Percentiles rank a stretch among this genome's conserved stretches.
Conservation (phyloP, 208 protist genomes). For the Leptomonas seymouri region DNA sequence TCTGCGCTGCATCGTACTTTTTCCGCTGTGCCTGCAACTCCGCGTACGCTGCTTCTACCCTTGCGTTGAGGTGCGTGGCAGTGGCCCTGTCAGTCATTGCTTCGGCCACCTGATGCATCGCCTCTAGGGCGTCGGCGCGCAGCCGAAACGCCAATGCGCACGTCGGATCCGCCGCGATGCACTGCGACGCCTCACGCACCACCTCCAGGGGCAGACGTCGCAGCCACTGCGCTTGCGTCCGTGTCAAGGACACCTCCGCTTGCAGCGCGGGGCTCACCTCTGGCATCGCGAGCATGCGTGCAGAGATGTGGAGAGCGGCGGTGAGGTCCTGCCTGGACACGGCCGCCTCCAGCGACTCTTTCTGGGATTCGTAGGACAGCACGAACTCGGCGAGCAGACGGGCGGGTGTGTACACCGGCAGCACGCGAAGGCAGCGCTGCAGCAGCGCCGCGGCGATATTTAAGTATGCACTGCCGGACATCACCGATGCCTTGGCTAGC, state of each 20-base stretch:
- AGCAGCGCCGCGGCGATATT: constrained; percentile 74
- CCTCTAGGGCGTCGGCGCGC: constrained; percentile 47
- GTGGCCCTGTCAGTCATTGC: constrained; percentile 53
- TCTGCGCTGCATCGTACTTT: constrained; percentile 5
- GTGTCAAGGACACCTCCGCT: constrained; percentile 45
- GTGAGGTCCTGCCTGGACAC: constrained; percentile 36
- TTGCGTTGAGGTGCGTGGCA: constrained; percentile 38
- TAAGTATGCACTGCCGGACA: constrained; percentile 71
- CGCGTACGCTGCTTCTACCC: constrained; percentile 37
- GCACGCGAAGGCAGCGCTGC: constrained; percentile 59
- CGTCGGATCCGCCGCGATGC: constrained; percentile 42
- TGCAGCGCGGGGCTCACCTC: constrained; percentile 43
- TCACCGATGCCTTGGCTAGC: constrained; percentile 77
- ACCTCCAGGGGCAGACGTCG: constrained; percentile 40
- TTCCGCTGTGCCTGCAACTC: constrained; percentile 43
- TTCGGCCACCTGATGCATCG: constrained; percentile 34
- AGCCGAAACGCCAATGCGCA: constrained; percentile 55
- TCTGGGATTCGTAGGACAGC: constrained; percentile 59
- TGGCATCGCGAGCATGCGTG: constrained; percentile 60
- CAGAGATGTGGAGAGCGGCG: constrained; percentile 37
- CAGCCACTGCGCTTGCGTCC: constrained; percentile 52
- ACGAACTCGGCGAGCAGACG: constrained; percentile 72
- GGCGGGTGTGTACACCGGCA: constrained; percentile 59
- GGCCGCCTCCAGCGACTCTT: constrained; percentile 32
- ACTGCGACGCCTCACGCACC: constrained; percentile 66